These are phyloP conservation scores for Moricandia moricandioides DNA, from an alignment of 345 rosid species.

Conservation along the genomic window DNA sequence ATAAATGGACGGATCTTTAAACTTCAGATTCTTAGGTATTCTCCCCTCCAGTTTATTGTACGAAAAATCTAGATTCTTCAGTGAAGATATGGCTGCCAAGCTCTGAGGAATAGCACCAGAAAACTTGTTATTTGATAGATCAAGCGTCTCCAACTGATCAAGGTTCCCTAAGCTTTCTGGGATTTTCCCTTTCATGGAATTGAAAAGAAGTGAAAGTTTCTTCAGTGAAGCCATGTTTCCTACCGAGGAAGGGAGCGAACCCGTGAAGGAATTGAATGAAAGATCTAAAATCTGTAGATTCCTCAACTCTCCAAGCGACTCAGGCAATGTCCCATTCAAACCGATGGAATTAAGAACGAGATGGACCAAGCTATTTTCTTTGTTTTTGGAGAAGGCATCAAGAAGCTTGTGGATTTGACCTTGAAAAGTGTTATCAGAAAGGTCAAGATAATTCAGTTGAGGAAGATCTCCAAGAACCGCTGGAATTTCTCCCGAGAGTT, in stretches of 20 bases:
- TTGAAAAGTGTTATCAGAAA: conserved; percentile 42
- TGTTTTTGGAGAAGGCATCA: conserved; percentile 30
- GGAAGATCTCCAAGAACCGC: conserved; percentile 36
- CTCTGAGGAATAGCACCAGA: not conserved
- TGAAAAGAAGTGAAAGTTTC: conserved; percentile 42
- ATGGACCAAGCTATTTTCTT: conserved; percentile 34
- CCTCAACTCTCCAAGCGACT: conserved; percentile 44
- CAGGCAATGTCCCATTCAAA: conserved; percentile 44
- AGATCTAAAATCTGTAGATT: conserved; percentile 42
- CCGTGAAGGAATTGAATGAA: conserved; percentile 39
- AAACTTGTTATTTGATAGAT: not conserved
- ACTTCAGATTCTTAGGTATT: not conserved
- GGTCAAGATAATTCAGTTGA: conserved; percentile 41
- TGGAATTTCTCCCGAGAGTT: conserved; percentile 43
- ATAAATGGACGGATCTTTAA: not conserved
- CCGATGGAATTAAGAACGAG: conserved; percentile 41
- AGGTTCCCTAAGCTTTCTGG: conserved; percentile 51
- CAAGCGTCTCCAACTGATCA: not conserved
- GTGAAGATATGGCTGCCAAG: not conserved
- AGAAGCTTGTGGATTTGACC: conserved; percentile 45
- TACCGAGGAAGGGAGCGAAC: conserved; percentile 47
- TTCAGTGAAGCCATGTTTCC: conserved; percentile 43
- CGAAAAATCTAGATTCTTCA: not conserved
- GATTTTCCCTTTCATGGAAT: conserved; percentile 45
- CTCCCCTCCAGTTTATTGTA: not conserved